These are phyloP conservation scores for Anthostomella pinea DNA, from an alignment of 2,329 filamentous ascomycete genomes.

Conservation along the genomic window DNA sequence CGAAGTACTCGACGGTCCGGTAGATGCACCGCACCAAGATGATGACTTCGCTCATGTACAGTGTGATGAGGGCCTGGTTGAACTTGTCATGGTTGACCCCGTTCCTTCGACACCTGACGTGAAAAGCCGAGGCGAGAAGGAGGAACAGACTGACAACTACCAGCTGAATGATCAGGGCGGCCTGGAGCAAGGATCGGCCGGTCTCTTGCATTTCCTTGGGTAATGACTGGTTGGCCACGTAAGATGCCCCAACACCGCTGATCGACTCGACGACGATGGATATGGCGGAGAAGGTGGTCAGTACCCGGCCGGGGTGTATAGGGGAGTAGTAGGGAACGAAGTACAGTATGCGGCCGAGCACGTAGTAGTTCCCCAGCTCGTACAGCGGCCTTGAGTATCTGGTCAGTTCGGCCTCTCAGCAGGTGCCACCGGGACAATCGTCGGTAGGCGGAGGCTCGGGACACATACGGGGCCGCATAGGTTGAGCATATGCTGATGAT, in stretches of 20 bases:
- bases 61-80: conserved; percentile 39
- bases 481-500: conserved; percentile 41
- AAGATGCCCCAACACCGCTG: conserved; percentile 47
- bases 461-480: conserved; percentile 34
- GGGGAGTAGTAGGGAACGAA: conserved; percentile 57
- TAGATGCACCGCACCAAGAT: conserved; percentile 55
- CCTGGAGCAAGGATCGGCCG: conserved; percentile 47
- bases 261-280: conserved; percentile 48
- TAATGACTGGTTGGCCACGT: conserved; percentile 44
- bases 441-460: no score
- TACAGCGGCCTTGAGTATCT: conserved; percentile 45
- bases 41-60: conserved; percentile 50
- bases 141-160: conserved; percentile 50
- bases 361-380: conserved; percentile 56
- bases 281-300: conserved; percentile 41
- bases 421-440: not conserved
- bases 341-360: conserved; percentile 54
- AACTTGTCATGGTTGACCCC: conserved; percentile 34
- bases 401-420: conserved; percentile 6
- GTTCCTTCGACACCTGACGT: conserved; percentile 40
- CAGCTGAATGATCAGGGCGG: conserved; percentile 53
- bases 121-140: conserved; percentile 46
- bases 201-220: conserved; percentile 35
- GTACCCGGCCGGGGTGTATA: conserved; percentile 38
- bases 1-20: conserved; percentile 58